phyloP scores from a whole-genome alignment of 1,284 basidiomycete genomes.

The Ceratobasidium sp. region DNA sequence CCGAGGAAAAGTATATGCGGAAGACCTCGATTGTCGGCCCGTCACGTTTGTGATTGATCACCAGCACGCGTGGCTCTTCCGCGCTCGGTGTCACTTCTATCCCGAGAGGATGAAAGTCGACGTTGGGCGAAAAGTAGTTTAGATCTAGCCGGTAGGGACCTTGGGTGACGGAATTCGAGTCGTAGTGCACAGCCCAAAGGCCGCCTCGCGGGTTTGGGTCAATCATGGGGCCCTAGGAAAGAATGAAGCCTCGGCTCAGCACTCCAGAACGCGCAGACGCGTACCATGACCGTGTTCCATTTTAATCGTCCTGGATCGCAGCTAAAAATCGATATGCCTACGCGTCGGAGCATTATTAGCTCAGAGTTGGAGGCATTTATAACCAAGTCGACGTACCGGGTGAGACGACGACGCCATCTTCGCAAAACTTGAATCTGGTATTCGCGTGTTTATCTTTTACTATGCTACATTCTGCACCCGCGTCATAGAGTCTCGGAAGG shows the following conservation, averaged over 20 bases:
- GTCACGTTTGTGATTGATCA: conserved; percentile 68
- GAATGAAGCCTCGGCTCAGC: background rate
- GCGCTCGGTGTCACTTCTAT: conserved; percentile 61
- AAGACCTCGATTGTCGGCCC: conserved; percentile 71
- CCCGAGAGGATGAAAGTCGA: conserved; percentile 68
- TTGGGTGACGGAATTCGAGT: conserved; percentile 7
- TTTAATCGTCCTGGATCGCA: conserved; percentile 62
- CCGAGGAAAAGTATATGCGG: conserved; percentile 53
- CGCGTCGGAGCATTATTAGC: background rate
- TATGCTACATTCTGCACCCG: conserved; percentile 49
- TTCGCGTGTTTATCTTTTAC: conserved; percentile 50
- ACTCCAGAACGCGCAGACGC: background rate
- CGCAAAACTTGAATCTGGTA: conserved; percentile 60
- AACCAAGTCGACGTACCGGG: conserved; percentile 46
- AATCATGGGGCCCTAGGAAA: conserved; percentile 56
- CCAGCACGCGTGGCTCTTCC: conserved; percentile 62
- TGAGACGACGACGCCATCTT: conserved; percentile 70
- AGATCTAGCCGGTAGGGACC: conserved; percentile 49
- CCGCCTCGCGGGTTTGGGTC: conserved; percentile 60
- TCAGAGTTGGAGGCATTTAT: background rate
- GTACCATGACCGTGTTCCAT: conserved; percentile 70
- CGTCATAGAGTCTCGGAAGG: conserved; percentile 10
- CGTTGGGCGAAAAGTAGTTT: conserved; percentile 54
- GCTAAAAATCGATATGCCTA: conserved; percentile 51
- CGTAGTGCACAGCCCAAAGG: conserved; percentile 52